Evolutionary conservation across 2,329 filamentous ascomycete genomes (phyloP).

Genomic region (Fusarium sp.): DNA sequence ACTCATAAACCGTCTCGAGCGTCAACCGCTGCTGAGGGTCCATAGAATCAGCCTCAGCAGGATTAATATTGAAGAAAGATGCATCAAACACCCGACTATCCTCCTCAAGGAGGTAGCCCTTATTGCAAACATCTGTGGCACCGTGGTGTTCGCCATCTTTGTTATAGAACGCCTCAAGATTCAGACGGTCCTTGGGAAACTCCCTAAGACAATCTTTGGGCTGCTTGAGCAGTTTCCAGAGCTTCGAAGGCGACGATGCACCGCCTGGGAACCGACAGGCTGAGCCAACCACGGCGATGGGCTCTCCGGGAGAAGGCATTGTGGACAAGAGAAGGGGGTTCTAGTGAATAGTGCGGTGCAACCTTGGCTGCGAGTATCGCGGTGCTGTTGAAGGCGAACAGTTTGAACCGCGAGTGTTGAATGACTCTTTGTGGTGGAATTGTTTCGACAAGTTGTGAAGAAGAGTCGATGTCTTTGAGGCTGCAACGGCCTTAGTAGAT

Average conservation of each 20-base stretch:
- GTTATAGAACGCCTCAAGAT: conserved; percentile 39
- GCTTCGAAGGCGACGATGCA: conserved; percentile 20
- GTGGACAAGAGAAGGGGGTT: not conserved
- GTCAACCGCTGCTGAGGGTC: conserved; percentile 24
- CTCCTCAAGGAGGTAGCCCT: conserved; percentile 49
- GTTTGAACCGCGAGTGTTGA: not conserved
- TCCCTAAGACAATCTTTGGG: conserved; percentile 9
- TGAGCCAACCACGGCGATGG: conserved; percentile 22
- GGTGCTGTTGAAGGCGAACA: conserved; percentile 11
- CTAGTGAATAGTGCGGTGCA: not conserved
- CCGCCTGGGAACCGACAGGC: conserved; percentile 39
- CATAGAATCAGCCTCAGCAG: conserved; percentile 16
- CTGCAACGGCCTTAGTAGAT: not conserved
- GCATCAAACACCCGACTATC: conserved; percentile 45
- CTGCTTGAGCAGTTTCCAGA: conserved; percentile 34
- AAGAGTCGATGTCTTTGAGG: not conserved
- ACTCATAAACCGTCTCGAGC: conserved; percentile 27
- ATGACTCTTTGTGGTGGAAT: not conserved
- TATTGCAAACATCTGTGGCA: conserved; percentile 51
- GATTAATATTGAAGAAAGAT: conserved; percentile 17
- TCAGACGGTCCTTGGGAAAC: conserved; percentile 41
- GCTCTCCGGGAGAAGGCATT: conserved; percentile 12
- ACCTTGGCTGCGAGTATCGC: too few relatives aligned
- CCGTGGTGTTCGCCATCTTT: conserved; percentile 44
- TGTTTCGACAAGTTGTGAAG: too few relatives aligned